These are phyloP conservation scores for Globisporangium splendens DNA, from an alignment of 352 stramenopile genomes.

Conservation along the genomic window DNA sequence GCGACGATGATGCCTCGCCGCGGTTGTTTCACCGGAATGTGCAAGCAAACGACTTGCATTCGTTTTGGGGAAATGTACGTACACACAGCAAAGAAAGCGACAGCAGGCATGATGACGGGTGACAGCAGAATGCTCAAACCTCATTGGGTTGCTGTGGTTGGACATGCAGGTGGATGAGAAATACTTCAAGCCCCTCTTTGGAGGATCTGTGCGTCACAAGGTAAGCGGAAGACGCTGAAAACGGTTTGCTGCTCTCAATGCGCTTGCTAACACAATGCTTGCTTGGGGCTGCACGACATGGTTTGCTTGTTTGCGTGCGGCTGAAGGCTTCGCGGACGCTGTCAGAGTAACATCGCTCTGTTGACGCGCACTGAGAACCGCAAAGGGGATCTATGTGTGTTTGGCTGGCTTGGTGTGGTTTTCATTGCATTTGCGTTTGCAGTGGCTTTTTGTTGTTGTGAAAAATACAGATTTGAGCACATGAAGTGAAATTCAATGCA, in stretches of 20 bases:
- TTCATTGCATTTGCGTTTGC: too few species aligned
- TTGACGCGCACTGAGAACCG: slow-evolving; percentile 1
- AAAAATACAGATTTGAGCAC: too few species aligned
- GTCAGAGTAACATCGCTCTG: slow-evolving; percentile 4
- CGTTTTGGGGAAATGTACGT: slow-evolving; percentile 63
- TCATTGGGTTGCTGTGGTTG: background rate
- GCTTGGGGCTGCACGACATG: slow-evolving; percentile 5
- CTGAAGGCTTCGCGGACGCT: too few species aligned
- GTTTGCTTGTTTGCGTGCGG: too few species aligned
- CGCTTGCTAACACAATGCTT: too few species aligned
- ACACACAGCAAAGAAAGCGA: background rate
- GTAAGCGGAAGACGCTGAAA: too few species aligned
- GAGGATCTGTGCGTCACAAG: slow-evolving; percentile 31
- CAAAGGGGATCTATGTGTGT: background rate
- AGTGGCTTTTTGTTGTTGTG: too few species aligned
- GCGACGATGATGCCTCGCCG: slow-evolving; percentile 1
- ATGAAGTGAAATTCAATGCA: background rate
- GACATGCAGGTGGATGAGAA: slow-evolving; percentile 46
- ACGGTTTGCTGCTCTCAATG: too few species aligned
- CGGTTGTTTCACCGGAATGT: slow-evolving; percentile 22
- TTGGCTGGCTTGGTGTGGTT: background rate
- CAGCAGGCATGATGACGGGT: too few species aligned
- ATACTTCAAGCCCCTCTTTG: slow-evolving; percentile 70
- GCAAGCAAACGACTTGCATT: slow-evolving; percentile 35
- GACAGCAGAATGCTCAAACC: too few species aligned